Conservation (phyloP, 2,329 filamentous ascomycete species). For the Botryotinia globosa region DNA sequence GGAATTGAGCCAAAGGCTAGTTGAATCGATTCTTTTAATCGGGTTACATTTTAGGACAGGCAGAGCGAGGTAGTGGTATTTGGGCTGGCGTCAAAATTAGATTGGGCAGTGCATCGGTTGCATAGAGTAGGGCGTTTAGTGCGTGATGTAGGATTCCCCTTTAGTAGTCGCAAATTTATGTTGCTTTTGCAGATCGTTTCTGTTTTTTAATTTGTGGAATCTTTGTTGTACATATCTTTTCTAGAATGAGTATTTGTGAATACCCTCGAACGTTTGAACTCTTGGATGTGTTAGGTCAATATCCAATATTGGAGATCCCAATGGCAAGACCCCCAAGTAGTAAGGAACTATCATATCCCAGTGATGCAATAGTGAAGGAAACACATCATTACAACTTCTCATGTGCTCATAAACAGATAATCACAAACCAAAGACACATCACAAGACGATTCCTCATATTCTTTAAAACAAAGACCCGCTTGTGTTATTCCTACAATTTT, state of each 20-base stretch:
- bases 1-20: neutral
- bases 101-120: neutral
- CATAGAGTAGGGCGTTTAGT: neutral
- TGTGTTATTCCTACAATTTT: neutral
- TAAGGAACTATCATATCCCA: too few species aligned
- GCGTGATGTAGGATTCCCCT: constrained; percentile 14
- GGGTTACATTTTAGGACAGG: neutral
- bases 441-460: neutral
- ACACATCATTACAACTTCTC: neutral
- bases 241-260: neutral
- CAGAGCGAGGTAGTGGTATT: neutral
- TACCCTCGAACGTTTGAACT: neutral
- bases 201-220: neutral
- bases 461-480: neutral
- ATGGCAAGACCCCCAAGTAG: too few species aligned
- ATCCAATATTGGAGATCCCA: neutral
- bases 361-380: neutral
- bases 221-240: neutral
- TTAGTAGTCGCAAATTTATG: neutral
- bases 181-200: neutral
- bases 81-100: constrained; percentile 11
- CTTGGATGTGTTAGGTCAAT: neutral
- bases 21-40: neutral
- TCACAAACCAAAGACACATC: neutral
- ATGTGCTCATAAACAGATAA: neutral